Evolutionary conservation across 805 yeast genomes (phyloP).

Genomic region (Monosporozyma yasuniensis): DNA sequence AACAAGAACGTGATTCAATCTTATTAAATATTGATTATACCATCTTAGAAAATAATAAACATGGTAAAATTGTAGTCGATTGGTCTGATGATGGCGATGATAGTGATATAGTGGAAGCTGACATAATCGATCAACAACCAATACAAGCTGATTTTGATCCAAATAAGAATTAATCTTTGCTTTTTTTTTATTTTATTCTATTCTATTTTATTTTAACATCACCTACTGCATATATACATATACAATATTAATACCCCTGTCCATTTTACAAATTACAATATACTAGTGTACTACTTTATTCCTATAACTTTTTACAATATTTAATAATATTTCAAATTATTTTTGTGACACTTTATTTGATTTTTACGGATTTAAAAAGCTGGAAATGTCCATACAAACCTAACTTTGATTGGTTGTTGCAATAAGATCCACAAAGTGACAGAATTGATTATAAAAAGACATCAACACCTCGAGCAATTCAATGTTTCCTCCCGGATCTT

Average conservation of each 20-base stretch:
- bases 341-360: background rate
- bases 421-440: background rate
- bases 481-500: too few relatives aligned
- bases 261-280: too few relatives aligned
- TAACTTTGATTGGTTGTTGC: background rate
- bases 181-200: background rate
- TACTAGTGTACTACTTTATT: too few relatives aligned
- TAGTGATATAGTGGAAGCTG: background rate
- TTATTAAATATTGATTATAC: slow-evolving; percentile 63
- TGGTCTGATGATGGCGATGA: slow-evolving; percentile 52
- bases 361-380: background rate
- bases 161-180: slow-evolving; percentile 7
- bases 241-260: too few relatives aligned
- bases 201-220: background rate
- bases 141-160: slow-evolving; percentile 24
- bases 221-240: background rate
- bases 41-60: slow-evolving; percentile 28
- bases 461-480: background rate
- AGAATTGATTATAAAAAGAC: background rate
- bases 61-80: slow-evolving; percentile 37
- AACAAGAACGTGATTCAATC: slow-evolving; percentile 55
- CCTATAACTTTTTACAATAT: too few relatives aligned
- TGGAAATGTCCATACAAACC: background rate
- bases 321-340: too few relatives aligned
- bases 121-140: slow-evolving; percentile 10